Evolutionary conservation across 139 green algal species (phyloP).

Genomic region (Parachlorella kessleri): DNA sequence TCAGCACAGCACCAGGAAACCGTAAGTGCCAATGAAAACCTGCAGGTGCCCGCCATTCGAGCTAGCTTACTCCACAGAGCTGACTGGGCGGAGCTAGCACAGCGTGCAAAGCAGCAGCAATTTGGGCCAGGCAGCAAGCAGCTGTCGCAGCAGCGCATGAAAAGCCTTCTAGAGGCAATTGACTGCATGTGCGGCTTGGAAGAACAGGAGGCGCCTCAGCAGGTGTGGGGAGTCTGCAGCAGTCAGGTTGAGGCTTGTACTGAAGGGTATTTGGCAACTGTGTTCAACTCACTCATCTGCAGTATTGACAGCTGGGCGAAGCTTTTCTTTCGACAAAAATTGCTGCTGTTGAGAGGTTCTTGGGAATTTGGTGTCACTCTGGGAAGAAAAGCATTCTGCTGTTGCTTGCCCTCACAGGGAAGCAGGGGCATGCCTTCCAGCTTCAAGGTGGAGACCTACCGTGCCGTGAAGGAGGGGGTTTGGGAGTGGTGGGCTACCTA

Average conservation of each 20-base stretch:
- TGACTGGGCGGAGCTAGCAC: constrained; percentile 58
- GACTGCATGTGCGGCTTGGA: constrained; percentile 51
- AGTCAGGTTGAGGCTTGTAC: no score
- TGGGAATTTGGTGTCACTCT: no score
- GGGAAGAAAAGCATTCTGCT: no score
- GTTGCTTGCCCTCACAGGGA: no score
- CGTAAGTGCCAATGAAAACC: no score
- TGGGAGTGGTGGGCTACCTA: constrained; percentile 39
- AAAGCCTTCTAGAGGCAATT: constrained; percentile 51
- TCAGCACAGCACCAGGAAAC: no score
- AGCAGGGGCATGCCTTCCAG: not conserved
- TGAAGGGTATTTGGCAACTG: no score
- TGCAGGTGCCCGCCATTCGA: constrained; percentile 60
- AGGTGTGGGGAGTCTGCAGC: constrained; percentile 16
- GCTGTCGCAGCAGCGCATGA: constrained; percentile 41
- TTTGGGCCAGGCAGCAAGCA: constrained; percentile 32
- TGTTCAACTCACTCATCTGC: no score
- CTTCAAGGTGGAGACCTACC: constrained; percentile 34
- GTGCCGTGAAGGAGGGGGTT: constrained; percentile 24
- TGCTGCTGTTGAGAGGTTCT: no score
- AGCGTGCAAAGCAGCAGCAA: constrained; percentile 19
- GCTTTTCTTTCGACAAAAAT: no score
- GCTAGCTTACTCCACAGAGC: constrained; percentile 45
- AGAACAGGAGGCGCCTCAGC: not conserved
- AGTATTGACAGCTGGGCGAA: no score